These are phyloP conservation scores for Exophiala lecanii-corni DNA, from an alignment of 2,329 filamentous ascomycete species.

Conservation along the genomic window DNA sequence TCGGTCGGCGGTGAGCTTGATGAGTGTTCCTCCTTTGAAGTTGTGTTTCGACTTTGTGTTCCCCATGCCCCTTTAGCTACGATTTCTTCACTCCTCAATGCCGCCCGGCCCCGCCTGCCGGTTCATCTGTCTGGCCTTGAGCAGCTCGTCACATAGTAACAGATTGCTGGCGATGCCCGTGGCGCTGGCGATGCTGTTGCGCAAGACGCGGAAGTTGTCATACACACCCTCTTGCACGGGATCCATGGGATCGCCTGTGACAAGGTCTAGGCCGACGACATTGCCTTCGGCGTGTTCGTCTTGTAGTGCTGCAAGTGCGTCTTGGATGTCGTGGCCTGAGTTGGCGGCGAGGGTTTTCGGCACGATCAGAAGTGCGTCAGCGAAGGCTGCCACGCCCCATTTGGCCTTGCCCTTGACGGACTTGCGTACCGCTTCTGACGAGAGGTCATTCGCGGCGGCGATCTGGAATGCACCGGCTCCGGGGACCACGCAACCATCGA, in stretches of 20 bases:
- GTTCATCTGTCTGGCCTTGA: slow-evolving; percentile 96
- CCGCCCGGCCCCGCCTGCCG: slow-evolving; percentile 37
- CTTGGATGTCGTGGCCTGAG: slow-evolving; percentile 93
- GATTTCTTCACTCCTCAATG: slow-evolving; percentile 16
- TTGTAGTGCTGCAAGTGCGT: slow-evolving; percentile 79
- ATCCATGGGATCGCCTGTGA: slow-evolving; percentile 90
- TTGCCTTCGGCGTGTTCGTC: slow-evolving; percentile 83
- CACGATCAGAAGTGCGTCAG: slow-evolving; percentile 89
- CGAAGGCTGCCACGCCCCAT: slow-evolving; percentile 90
- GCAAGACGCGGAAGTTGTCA: slow-evolving; percentile 90
- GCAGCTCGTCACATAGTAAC: slow-evolving; percentile 89
- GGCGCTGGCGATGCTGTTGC: slow-evolving; percentile 90
- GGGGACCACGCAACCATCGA: slow-evolving; percentile 92
- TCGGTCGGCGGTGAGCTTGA: too few species aligned
- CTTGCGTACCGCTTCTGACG: slow-evolving; percentile 79
- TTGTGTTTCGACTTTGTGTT: too few species aligned
- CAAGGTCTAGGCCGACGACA: slow-evolving; percentile 77
- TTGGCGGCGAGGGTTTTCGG: slow-evolving; percentile 97
- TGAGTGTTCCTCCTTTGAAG: too few species aligned
- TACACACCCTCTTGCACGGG: slow-evolving; percentile 87
- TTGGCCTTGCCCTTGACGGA: slow-evolving; percentile 97
- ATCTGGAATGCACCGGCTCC: slow-evolving; percentile 95
- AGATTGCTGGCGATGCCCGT: slow-evolving; percentile 94
- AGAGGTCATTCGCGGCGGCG: slow-evolving; percentile 80
- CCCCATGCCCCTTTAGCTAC: too few species aligned